These are phyloP conservation scores for Sarcomyxa edulis DNA, from an alignment of 768 basidiomycete genomes.

Conservation along the genomic window DNA sequence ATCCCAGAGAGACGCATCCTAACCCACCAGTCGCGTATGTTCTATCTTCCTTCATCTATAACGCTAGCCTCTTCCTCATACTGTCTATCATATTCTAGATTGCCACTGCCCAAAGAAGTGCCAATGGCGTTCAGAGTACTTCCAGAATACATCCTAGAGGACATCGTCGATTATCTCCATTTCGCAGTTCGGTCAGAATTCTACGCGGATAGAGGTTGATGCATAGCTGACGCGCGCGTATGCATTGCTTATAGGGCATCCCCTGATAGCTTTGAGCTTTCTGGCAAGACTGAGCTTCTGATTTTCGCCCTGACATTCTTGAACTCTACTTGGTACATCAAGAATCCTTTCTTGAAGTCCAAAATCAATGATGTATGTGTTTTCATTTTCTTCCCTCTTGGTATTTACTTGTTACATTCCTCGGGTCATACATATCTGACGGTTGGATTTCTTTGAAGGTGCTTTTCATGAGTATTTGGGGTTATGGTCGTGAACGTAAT, in stretches of 20 bases:
- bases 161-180: slow-evolving; percentile 84
- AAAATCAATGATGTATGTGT: slow-evolving; percentile 85
- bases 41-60: too few species aligned
- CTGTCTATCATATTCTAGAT: slow-evolving; percentile 32
- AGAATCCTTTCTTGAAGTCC: slow-evolving; percentile 95
- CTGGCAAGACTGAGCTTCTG: slow-evolving; percentile 83
- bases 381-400: too few species aligned
- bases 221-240: not conserved
- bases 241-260: slow-evolving; percentile 41
- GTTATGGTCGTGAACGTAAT: slow-evolving; percentile 57
- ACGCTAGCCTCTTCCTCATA: not conserved
- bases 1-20: slow-evolving; percentile 77
- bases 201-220: too few species aligned
- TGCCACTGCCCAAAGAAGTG: slow-evolving; percentile 83
- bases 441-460: slow-evolving; percentile 49
- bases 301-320: slow-evolving; percentile 89
- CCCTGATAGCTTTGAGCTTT: slow-evolving; percentile 77
- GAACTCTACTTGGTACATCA: slow-evolving; percentile 94
- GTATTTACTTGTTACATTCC: too few species aligned
- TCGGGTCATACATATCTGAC: too few species aligned
- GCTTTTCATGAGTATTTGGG: slow-evolving; percentile 67
- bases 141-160: slow-evolving; percentile 93
- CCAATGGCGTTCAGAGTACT: slow-evolving; percentile 82
- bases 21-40: slow-evolving; percentile 60
- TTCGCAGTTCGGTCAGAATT: slow-evolving; percentile 72